Evolutionary conservation across 306 rosid genomes (phyloP).

Genomic region (Malus sieversii): DNA sequence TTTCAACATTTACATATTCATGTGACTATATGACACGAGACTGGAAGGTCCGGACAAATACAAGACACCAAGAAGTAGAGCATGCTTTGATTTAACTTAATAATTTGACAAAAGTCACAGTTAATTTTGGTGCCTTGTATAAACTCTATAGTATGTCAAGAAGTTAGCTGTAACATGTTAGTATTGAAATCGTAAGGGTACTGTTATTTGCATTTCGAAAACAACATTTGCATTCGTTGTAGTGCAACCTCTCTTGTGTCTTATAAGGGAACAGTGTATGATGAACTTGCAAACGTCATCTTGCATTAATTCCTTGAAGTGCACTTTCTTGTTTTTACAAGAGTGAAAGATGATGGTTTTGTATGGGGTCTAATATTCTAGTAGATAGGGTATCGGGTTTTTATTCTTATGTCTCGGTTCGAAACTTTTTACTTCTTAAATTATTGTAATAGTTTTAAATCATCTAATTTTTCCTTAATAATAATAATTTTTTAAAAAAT

Average conservation of each 20-base stretch:
- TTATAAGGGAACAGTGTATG: neutral
- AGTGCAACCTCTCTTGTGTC: neutral
- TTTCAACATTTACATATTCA: neutral
- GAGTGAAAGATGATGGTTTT: too few relatives aligned
- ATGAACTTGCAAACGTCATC: too few relatives aligned
- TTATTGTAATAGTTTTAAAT: too few relatives aligned
- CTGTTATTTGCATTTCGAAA: neutral
- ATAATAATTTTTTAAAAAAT: too few relatives aligned
- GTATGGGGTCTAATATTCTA: too few relatives aligned
- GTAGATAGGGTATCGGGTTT: fast-evolving
- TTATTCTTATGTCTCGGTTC: too few relatives aligned
- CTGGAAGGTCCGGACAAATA: neutral
- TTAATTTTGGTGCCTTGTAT: neutral
- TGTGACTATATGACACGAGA: neutral
- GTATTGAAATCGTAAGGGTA: neutral
- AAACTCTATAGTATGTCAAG: neutral
- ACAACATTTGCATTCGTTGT: neutral
- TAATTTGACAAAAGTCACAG: neutral
- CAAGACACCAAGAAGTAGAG: neutral
- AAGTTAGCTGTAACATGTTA: neutral
- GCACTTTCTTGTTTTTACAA: too few relatives aligned
- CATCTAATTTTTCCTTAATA: too few relatives aligned
- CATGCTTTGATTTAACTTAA: neutral
- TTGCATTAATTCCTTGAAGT: too few relatives aligned
- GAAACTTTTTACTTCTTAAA: fast-evolving